These are phyloP conservation scores for Apiospora arundinis DNA, from an alignment of 2,329 filamentous ascomycete genomes.

Conservation along the genomic window DNA sequence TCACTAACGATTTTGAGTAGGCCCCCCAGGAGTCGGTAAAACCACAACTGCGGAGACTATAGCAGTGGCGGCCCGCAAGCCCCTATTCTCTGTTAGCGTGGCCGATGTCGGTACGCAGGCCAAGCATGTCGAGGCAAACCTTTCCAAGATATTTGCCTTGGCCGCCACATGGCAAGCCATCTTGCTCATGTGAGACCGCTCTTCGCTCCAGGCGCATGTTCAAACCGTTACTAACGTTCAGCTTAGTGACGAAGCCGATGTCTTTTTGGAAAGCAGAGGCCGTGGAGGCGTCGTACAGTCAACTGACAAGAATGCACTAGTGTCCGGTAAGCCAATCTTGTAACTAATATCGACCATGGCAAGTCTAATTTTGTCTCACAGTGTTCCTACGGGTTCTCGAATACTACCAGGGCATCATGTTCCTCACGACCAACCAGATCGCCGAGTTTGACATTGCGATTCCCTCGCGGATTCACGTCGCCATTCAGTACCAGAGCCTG, in stretches of 20 bases:
- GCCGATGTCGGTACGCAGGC: conserved; percentile 39
- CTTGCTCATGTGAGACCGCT: conserved; percentile 35
- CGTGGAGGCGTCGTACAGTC: conserved; percentile 18
- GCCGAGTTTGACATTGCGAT: conserved; percentile 33
- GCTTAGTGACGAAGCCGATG: conserved; percentile 36
- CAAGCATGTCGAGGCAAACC: conserved; percentile 33
- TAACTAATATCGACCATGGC: neutral
- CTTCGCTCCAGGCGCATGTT: no score
- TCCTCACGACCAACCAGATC: conserved; percentile 33
- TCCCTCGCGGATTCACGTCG: conserved; percentile 33
- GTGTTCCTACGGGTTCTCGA: conserved; percentile 22
- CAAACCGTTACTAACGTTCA: neutral
- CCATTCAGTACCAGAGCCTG: conserved; percentile 29
- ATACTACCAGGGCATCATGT: conserved; percentile 31
- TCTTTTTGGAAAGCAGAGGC: conserved; percentile 39
- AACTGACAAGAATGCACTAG: conserved; percentile 25
- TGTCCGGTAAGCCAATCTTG: conserved; percentile 22
- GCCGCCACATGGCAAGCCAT: conserved; percentile 48
- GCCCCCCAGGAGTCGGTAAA: no score
- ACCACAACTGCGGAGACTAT: no score
- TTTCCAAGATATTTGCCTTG: conserved; percentile 43
- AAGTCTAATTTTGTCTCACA: neutral
- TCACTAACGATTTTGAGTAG: no score
- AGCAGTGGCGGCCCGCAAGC: conserved; percentile 41
- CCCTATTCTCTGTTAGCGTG: conserved; percentile 41